phyloP scores from a whole-genome alignment of 1,284 basidiomycete species.

The Microbotryum silenes-acaulis region DNA sequence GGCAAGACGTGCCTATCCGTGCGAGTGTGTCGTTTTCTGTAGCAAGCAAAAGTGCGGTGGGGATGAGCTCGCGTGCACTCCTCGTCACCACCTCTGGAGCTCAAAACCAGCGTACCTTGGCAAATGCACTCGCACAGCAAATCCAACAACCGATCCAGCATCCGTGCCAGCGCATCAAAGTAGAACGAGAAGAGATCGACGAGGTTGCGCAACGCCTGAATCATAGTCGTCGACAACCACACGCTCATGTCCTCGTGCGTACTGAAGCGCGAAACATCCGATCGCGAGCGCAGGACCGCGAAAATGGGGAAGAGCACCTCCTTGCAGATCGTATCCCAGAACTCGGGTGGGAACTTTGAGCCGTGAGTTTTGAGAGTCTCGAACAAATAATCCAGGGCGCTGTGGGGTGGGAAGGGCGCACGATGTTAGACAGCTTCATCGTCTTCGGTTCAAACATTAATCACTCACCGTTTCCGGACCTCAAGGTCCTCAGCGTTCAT shows the following conservation, averaged over 20 bases:
- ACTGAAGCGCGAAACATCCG: constrained; percentile 80
- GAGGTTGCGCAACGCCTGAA: constrained; percentile 90
- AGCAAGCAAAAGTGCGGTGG: background rate
- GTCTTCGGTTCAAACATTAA: background rate
- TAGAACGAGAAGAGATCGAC: constrained; percentile 95
- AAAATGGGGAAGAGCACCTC: constrained; percentile 99
- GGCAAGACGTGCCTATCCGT: constrained; percentile 92
- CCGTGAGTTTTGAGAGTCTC: constrained; percentile 89
- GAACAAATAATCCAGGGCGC: constrained; percentile 92
- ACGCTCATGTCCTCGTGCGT: constrained; percentile 99
- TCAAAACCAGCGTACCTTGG: constrained; percentile 61
- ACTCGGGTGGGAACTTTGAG: constrained; percentile 73
- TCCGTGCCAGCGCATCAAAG: constrained; percentile 83
- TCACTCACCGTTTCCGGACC: constrained; percentile 79
- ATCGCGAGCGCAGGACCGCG: constrained; percentile 74
- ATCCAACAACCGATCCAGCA: constrained; percentile 85
- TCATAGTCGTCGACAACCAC: constrained; percentile 98
- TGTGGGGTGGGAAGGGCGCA: constrained; percentile 39
- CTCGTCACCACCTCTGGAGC: background rate
- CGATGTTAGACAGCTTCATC: no score
- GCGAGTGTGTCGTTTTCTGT: constrained; percentile 96
- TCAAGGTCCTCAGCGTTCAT: constrained; percentile 99
- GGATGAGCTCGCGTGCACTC: constrained; percentile 11
- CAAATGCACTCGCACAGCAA: constrained; percentile 95
- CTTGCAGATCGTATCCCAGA: constrained; percentile 97